Evolutionary conservation across 257 asterid species (phyloP).

Genomic region (Echites panduratus): DNA sequence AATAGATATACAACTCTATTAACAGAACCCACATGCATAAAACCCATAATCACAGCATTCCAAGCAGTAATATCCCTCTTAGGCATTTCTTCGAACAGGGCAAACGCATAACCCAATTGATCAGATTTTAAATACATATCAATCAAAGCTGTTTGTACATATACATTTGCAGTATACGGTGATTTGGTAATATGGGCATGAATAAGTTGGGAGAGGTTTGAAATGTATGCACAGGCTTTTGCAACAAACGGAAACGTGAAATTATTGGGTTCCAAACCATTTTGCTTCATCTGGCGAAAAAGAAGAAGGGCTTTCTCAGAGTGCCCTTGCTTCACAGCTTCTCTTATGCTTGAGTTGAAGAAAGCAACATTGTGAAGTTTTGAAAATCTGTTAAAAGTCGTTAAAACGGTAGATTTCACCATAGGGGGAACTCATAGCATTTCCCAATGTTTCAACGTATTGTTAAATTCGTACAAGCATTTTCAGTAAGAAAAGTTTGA

Average conservation of each 20-base stretch:
- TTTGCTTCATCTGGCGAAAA: slow-evolving; percentile 38
- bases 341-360: slow-evolving; percentile 14
- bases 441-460: too few relatives aligned
- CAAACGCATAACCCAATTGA: slow-evolving; percentile 29
- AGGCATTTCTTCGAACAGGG: slow-evolving; percentile 62
- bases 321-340: slow-evolving; percentile 11
- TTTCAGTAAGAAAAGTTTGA: too few relatives aligned
- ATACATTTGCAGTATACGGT: slow-evolving; percentile 34
- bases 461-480: too few relatives aligned
- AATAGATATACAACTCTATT: slow-evolving; percentile 32
- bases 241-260: slow-evolving; percentile 53
- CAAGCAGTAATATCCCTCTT: slow-evolving; percentile 56
- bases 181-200: slow-evolving; percentile 43
- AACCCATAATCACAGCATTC: slow-evolving; percentile 52
- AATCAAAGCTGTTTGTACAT: slow-evolving; percentile 55
- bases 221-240: slow-evolving; percentile 58
- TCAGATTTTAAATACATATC: slow-evolving; percentile 57
- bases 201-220: slow-evolving; percentile 31
- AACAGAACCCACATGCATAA: slow-evolving; percentile 33
- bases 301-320: slow-evolving; percentile 11
- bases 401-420: slow-evolving; percentile 8
- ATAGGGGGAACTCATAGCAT: background rate
- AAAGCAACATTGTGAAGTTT: background rate
- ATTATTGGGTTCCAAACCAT: slow-evolving; percentile 37
- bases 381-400: slow-evolving; percentile 10